Conservation (phyloP, 306 rosid species). For the Amphicarpaea edgeworthii region DNA sequence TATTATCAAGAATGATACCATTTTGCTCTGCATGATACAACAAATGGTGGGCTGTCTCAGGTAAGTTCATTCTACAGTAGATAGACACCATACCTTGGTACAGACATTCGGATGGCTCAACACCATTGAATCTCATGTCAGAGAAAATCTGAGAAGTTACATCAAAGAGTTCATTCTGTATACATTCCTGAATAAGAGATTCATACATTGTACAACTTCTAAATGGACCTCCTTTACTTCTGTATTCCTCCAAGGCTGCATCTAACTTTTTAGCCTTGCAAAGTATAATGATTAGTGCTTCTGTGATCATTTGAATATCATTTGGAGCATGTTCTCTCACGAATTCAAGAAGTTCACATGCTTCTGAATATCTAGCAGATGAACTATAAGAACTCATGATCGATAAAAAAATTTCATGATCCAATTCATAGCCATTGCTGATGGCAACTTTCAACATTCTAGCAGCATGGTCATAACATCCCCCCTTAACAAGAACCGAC, state of each 20-base stretch:
- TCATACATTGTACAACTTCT: conserved; percentile 74
- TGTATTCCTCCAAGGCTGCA: conserved; percentile 81
- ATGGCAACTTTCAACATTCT: conserved; percentile 79
- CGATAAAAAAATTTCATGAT: conserved; percentile 73
- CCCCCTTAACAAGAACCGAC: conserved; percentile 82
- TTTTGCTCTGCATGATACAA: conserved; percentile 68
- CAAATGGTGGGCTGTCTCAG: conserved; percentile 89
- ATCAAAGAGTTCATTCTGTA: conserved; percentile 69
- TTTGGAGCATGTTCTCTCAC: conserved; percentile 68
- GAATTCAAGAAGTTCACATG: conserved; percentile 86
- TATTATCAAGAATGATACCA: conserved; percentile 54
- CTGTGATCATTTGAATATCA: conserved; percentile 70
- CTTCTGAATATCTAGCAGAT: conserved; percentile 81
- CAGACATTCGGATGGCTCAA: conserved; percentile 67
- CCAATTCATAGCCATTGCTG: conserved; percentile 69
- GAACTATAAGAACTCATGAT: conserved; percentile 82
- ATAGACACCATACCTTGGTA: conserved; percentile 71
- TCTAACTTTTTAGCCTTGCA: conserved; percentile 79
- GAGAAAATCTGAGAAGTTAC: conserved; percentile 82
- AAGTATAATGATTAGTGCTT: conserved; percentile 77
- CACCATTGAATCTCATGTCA: conserved; percentile 85
- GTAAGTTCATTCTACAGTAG: conserved; percentile 74
- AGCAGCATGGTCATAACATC: conserved; percentile 82
- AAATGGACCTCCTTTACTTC: conserved; percentile 61
- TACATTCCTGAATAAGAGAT: conserved; percentile 74